Evolutionary conservation across 2,329 filamentous ascomycete genomes (phyloP).

Genomic region (Trichophaea hybrida): DNA sequence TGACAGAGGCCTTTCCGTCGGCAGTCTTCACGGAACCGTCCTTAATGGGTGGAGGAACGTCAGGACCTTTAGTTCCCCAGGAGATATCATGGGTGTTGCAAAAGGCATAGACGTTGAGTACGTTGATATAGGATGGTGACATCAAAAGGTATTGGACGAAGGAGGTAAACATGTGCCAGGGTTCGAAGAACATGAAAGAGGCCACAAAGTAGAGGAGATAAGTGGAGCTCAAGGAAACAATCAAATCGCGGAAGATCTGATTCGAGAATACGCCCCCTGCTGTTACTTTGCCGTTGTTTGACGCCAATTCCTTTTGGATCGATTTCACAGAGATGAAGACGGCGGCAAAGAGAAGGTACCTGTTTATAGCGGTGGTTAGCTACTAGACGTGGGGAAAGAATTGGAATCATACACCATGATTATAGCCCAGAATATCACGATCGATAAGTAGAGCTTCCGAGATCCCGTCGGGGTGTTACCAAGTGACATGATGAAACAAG

Average conservation of each 20-base stretch:
- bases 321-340: constrained; percentile 85
- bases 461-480: constrained; percentile 92
- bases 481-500: constrained; percentile 86
- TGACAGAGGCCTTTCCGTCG: constrained; percentile 86
- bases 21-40: constrained; percentile 56
- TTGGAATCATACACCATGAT: constrained; percentile 64
- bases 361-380: constrained; percentile 29
- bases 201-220: constrained; percentile 87
- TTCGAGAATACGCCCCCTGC: constrained; percentile 68
- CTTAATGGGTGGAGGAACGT: constrained; percentile 70
- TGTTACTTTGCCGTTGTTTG: constrained; percentile 46
- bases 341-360: constrained; percentile 85
- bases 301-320: constrained; percentile 54
- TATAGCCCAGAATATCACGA: constrained; percentile 95
- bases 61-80: constrained; percentile 85
- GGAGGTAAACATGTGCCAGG: constrained; percentile 96
- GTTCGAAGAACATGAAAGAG: constrained; percentile 88
- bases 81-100: constrained; percentile 97
- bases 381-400: constrained; percentile 20
- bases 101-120: constrained; percentile 97
- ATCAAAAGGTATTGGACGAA: constrained; percentile 89
- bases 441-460: constrained; percentile 83
- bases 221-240: constrained; percentile 81
- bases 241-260: constrained; percentile 78
- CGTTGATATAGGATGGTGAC: constrained; percentile 93